These are phyloP conservation scores for Ceratocystis huliohia DNA, from an alignment of 2,329 filamentous ascomycete genomes.

Conservation along the genomic window DNA sequence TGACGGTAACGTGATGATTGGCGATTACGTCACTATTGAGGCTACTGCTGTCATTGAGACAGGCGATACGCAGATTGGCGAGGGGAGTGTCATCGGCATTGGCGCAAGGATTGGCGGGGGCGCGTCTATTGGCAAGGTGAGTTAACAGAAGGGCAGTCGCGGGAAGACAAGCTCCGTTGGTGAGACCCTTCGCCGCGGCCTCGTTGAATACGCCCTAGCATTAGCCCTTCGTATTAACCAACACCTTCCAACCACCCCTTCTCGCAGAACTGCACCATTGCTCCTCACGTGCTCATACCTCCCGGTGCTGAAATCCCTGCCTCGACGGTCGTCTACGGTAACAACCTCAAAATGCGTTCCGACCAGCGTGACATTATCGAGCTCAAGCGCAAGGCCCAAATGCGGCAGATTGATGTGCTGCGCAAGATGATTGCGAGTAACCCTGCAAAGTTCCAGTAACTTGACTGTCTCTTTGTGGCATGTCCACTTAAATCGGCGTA, in stretches of 20 bases:
- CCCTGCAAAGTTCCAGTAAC: constrained; percentile 34
- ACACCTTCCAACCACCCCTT: neutral
- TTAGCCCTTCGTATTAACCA: neutral
- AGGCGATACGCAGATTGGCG: constrained; percentile 48
- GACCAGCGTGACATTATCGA: constrained; percentile 51
- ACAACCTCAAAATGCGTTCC: constrained; percentile 40
- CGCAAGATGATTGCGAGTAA: constrained; percentile 55
- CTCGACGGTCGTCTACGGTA: constrained; percentile 56
- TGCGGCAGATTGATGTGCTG: constrained; percentile 55
- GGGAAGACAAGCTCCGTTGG: neutral
- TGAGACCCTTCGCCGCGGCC: too few relatives aligned
- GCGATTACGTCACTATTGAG: constrained; percentile 51
- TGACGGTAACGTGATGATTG: constrained; percentile 42
- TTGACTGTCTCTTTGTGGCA: neutral
- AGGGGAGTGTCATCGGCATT: constrained; percentile 48
- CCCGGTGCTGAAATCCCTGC: constrained; percentile 50
- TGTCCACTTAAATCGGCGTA: neutral
- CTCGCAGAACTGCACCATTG: constrained; percentile 56
- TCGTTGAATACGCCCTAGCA: neutral
- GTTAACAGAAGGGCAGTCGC: constrained; percentile 20
- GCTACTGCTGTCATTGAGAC: constrained; percentile 48
- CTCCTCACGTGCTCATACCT: constrained; percentile 47
- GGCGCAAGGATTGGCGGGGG: constrained; percentile 47
- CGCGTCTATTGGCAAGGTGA: constrained; percentile 50
- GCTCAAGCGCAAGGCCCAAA: constrained; percentile 49